These are phyloP conservation scores for Colletotrichum trifolii DNA, from an alignment of 2,329 filamentous ascomycete genomes.

Conservation along the genomic window DNA sequence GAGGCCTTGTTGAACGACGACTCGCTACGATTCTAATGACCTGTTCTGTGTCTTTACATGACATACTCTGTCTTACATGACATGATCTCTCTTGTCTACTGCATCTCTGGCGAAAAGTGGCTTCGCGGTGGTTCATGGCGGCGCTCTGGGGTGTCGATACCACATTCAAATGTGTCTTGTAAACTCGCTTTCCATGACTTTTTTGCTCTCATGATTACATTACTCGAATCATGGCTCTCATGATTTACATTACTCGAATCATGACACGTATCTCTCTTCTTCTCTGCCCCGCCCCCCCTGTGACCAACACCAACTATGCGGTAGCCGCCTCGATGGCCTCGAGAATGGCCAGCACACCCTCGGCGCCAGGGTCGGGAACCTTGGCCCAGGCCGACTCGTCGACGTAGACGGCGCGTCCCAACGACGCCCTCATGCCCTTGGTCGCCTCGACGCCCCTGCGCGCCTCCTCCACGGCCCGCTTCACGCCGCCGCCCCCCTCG, in stretches of 20 bases:
- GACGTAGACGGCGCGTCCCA: conserved; percentile 81
- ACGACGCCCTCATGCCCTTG: conserved; percentile 77
- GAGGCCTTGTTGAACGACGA: conserved; percentile 30
- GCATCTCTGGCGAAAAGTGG: neutral
- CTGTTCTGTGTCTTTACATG: no score
- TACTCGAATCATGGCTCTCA: neutral
- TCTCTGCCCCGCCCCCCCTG: no score
- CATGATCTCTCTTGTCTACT: neutral
- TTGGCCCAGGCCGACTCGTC: conserved; percentile 74
- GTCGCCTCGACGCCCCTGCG: conserved; percentile 73
- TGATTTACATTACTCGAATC: neutral
- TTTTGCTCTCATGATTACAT: no score
- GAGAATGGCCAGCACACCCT: conserved; percentile 70
- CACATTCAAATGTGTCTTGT: no score
- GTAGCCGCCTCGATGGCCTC: conserved; percentile 61
- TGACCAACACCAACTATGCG: neutral
- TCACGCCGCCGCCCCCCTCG: conserved; percentile 61
- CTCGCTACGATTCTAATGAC: conserved; percentile 19
- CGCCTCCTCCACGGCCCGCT: conserved; percentile 63
- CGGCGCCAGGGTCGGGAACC: conserved; percentile 78
- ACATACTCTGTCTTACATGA: no score
- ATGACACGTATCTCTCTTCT: neutral
- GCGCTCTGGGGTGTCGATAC: no score
- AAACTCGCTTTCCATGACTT: no score
- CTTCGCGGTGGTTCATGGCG: neutral